phyloP scores from a whole-genome alignment of 768 basidiomycete genomes.

The Kwoniella botswanensis region DNA sequence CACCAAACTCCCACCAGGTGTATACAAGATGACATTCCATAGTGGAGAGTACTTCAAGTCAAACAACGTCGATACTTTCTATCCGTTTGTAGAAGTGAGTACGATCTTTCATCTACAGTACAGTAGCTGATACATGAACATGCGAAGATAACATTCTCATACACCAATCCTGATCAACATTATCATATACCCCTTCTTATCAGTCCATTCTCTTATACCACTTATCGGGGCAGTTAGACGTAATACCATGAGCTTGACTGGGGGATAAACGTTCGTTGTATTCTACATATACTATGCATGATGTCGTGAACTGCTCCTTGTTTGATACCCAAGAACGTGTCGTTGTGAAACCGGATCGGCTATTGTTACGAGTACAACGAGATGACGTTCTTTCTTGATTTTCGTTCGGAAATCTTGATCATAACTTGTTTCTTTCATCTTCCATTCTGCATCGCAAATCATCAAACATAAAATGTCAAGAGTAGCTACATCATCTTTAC shows the following conservation, averaged over 20 bases:
- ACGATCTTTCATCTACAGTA: not conserved
- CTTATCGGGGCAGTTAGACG: slow-evolving; percentile 78
- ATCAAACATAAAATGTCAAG: not conserved
- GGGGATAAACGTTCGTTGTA: not conserved
- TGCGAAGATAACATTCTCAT: slow-evolving; percentile 74
- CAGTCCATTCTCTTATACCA: slow-evolving; percentile 88
- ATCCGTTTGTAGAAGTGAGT: slow-evolving; percentile 86
- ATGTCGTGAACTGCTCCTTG: not conserved
- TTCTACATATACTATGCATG: not conserved
- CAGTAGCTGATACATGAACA: not conserved
- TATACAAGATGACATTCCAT: slow-evolving; percentile 85
- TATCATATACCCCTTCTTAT: slow-evolving; percentile 91
- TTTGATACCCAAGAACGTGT: no score
- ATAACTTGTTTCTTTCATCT: not conserved
- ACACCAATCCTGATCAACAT: slow-evolving; percentile 75
- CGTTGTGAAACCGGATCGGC: no score
- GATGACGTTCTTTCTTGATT: no score
- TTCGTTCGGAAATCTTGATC: no score
- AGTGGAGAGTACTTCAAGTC: slow-evolving; percentile 79
- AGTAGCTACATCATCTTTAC: slow-evolving; percentile 1
- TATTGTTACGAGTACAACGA: no score
- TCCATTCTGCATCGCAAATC: not conserved
- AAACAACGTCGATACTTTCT: slow-evolving; percentile 72
- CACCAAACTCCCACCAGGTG: slow-evolving; percentile 65
- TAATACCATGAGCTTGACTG: not conserved